phyloP scores from a whole-genome alignment of 352 stramenopile genomes.

The Globisporangium rhizosaccharum region DNA sequence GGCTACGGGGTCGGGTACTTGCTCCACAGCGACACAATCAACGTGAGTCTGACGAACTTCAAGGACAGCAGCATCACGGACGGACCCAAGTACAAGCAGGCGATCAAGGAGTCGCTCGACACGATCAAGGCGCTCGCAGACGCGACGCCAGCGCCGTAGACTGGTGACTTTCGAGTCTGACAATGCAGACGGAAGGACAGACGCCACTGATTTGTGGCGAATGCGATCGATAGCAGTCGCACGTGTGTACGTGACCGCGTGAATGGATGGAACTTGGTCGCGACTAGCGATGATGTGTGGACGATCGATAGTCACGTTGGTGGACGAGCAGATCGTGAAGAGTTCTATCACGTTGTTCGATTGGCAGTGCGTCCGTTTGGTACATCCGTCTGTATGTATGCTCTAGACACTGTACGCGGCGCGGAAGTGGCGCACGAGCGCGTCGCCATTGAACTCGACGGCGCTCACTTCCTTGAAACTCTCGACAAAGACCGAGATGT shows the following conservation, averaged over 20 bases:
- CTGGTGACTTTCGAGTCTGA: too few relatives aligned
- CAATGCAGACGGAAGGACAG: neutral
- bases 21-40: constrained; percentile 78
- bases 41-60: constrained; percentile 85
- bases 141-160: constrained; percentile 19
- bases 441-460: constrained; percentile 58
- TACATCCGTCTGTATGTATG: neutral
- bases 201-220: neutral
- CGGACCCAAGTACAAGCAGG: constrained; percentile 61
- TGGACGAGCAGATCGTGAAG: too few relatives aligned
- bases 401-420: constrained; percentile 27
- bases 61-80: constrained; percentile 72
- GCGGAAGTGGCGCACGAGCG: constrained; percentile 58
- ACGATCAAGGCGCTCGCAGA: constrained; percentile 77
- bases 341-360: neutral
- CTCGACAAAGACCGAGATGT: constrained; percentile 66
- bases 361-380: neutral
- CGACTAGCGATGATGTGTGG: too few relatives aligned
- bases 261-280: too few relatives aligned
- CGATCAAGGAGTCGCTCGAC: constrained; percentile 58
- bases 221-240: neutral
- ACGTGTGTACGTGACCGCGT: too few relatives aligned
- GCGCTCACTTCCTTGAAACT: constrained; percentile 69
- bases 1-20: constrained; percentile 90
- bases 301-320: too few relatives aligned